Percentiles rank a stretch among this genome's conserved stretches.
Conservation (phyloP, 768 basidiomycete genomes). For the Pholiota microspora region DNA sequence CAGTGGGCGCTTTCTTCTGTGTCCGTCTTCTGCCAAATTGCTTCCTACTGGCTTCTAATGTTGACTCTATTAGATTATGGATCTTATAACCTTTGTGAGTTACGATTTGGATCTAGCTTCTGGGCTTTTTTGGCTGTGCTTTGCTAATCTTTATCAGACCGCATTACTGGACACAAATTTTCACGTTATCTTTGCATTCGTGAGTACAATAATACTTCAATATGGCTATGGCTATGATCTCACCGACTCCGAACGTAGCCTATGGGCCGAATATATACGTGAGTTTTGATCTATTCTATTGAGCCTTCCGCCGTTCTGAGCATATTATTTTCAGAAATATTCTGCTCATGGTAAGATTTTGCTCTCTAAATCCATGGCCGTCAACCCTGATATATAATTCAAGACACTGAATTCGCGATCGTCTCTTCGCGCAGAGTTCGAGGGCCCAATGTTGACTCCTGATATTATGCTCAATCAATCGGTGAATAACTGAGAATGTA, state of each 20-base stretch:
- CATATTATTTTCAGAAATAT: conserved; percentile 20
- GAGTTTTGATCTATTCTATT: neutral
- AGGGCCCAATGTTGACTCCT: conserved; percentile 14
- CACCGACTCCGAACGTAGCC: conserved; percentile 16
- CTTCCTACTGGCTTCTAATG: neutral
- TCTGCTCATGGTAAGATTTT: conserved; percentile 20
- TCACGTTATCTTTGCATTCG: conserved; percentile 31
- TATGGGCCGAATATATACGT: conserved; percentile 30
- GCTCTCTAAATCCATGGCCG: neutral
- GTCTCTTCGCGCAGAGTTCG: conserved; percentile 22
- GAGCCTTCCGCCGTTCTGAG: neutral
- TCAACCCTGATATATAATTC: neutral
- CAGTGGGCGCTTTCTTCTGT: conserved; percentile 29
- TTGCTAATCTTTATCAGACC: too few relatives aligned
- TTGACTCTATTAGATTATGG: conserved; percentile 23
- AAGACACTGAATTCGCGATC: conserved; percentile 27
- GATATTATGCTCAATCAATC: conserved; percentile 19
- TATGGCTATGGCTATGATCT: neutral
- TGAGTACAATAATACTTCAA: conserved; percentile 12
- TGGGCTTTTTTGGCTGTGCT: neutral
- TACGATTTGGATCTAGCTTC: neutral
- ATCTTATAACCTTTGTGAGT: conserved; percentile 25
- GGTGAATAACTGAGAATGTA: conserved; percentile 1
- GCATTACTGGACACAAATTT: conserved; percentile 23
- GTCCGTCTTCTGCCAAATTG: conserved; percentile 16